phyloP scores from a whole-genome alignment of 371 early-diverging fungal species.

The Encephalitozoon cuniculi region DNA sequence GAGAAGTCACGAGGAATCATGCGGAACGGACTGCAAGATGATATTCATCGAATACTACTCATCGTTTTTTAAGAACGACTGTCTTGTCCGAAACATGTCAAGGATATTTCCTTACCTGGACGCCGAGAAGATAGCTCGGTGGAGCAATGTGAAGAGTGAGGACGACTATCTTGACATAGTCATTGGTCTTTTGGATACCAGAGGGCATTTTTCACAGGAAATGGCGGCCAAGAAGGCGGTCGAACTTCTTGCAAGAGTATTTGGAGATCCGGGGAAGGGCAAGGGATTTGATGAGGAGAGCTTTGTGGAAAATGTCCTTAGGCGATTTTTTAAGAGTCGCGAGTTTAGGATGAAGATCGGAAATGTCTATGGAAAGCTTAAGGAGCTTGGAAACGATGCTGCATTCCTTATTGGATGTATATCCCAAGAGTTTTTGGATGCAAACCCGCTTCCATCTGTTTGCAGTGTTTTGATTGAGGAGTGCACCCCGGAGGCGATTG shows the following conservation, averaged over 20 bases:
- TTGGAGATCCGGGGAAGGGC: background rate
- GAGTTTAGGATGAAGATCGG: background rate
- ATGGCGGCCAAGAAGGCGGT: background rate
- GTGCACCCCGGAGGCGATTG: slow-evolving; percentile 1
- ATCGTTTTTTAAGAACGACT: background rate
- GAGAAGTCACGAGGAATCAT: background rate
- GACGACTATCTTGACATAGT: background rate
- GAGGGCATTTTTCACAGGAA: background rate
- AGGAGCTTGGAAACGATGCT: background rate
- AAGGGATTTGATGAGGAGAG: background rate
- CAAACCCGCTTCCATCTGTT: background rate
- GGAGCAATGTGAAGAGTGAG: background rate
- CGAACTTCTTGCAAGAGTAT: background rate
- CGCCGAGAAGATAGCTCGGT: background rate
- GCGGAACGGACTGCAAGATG: background rate
- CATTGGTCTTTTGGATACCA: background rate
- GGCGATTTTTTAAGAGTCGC: slow-evolving; percentile 8
- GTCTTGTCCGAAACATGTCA: background rate
- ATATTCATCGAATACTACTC: slow-evolving; percentile 21
- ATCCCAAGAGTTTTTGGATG: background rate
- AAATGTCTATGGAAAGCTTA: background rate
- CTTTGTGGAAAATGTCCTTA: background rate
- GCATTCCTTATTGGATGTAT: slow-evolving; percentile 19
- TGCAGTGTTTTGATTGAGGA: background rate
- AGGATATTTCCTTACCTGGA: slow-evolving; percentile 13